A percentile compares a stretch with the other conserved stretches of the same genome.
phyloP scores from a whole-genome alignment of 805 yeast genomes.

The Dipodascus albidus region DNA sequence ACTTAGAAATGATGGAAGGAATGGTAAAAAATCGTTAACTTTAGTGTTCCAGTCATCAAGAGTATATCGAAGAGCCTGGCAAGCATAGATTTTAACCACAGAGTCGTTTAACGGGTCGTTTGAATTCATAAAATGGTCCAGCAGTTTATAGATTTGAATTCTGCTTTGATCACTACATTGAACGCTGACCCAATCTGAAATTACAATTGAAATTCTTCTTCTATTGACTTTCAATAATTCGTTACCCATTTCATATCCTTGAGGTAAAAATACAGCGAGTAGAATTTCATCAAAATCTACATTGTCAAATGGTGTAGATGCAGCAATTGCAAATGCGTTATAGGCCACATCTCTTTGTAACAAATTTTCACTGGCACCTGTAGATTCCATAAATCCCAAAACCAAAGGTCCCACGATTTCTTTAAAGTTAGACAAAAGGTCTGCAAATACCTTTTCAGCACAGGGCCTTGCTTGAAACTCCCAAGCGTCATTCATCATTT shows the following conservation, averaged over 20 bases:
- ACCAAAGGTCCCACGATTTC: constrained; percentile 42
- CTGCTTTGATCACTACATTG: constrained; percentile 51
- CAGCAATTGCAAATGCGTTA: constrained; percentile 72
- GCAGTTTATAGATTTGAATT: constrained; percentile 44
- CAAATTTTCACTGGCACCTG: constrained; percentile 33
- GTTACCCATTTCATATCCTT: constrained; percentile 33
- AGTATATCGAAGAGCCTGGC: constrained; percentile 54
- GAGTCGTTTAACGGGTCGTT: constrained; percentile 46
- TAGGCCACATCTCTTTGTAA: constrained; percentile 69
- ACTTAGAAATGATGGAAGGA: constrained; percentile 38
- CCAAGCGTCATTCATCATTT: constrained; percentile 64
- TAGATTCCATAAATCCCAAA: constrained; percentile 36
- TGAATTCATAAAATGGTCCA: constrained; percentile 38
- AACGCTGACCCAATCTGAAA: constrained; percentile 71
- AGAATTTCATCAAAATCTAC: constrained; percentile 62
- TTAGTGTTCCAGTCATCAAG: constrained; percentile 84
- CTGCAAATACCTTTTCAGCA: constrained; percentile 76
- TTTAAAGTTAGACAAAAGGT: constrained; percentile 53
- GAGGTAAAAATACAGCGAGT: constrained; percentile 53
- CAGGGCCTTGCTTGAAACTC: constrained; percentile 80
- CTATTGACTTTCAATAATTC: constrained; percentile 52
- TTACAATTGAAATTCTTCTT: constrained; percentile 65
- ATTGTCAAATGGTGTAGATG: constrained; percentile 49
- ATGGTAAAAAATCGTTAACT: constrained; percentile 57
- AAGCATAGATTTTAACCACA: constrained; percentile 70